A percentile compares a stretch with the other conserved stretches of the same genome.
Evolutionary conservation across 2,329 filamentous ascomycete genomes (phyloP).

Genomic region (Rhytidhysteron rufulum): DNA sequence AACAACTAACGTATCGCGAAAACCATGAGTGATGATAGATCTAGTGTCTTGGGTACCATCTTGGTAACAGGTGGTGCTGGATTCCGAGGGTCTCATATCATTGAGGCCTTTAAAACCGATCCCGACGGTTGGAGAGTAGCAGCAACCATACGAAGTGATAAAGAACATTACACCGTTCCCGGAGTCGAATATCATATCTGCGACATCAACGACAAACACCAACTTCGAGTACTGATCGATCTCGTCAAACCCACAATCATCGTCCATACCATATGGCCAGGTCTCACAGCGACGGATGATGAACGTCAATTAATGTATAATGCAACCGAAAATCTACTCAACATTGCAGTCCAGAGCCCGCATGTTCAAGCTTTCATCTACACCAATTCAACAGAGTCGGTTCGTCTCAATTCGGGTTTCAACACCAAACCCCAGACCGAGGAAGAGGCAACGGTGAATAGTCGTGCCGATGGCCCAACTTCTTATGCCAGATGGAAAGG

Average conservation of each 20-base stretch:
- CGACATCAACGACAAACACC: not conserved
- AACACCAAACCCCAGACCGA: not conserved
- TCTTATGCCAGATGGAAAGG: not conserved
- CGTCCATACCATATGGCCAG: slow-evolving; percentile 1
- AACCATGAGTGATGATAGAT: too few species aligned
- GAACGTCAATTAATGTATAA: not conserved
- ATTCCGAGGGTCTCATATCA: slow-evolving; percentile 13
- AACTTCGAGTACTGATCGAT: not conserved
- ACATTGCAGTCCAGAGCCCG: not conserved
- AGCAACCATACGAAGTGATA: not conserved
- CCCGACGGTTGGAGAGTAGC: not conserved
- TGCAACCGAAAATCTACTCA: not conserved
- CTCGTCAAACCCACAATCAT: not conserved
- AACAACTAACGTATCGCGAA: too few species aligned
- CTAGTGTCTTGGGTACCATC: slow-evolving; percentile 6
- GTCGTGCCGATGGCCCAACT: not conserved
- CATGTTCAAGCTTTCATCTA: slow-evolving; percentile 1
- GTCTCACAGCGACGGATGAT: not conserved
- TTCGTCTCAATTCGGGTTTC: not conserved
- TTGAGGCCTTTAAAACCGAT: slow-evolving; percentile 10
- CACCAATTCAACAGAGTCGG: not conserved
- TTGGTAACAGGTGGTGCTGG: slow-evolving; percentile 16
- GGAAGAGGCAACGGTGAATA: not conserved
- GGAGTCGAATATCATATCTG: not conserved
- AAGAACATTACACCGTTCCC: not conserved